phyloP scores from a whole-genome alignment of 2,329 filamentous ascomycete genomes.

The Purpureocillium lavendulum region DNA sequence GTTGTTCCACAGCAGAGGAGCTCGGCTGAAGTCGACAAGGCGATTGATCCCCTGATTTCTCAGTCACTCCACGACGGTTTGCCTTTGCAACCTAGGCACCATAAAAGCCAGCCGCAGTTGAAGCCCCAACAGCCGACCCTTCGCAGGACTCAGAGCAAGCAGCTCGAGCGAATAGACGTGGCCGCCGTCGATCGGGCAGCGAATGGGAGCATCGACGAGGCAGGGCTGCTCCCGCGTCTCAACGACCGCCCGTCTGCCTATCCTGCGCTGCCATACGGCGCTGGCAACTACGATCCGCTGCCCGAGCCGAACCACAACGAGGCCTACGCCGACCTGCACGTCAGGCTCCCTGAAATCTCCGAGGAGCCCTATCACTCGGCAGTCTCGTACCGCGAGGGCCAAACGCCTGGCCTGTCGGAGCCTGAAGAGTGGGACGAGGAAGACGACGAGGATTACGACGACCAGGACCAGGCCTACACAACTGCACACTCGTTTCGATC shows the following conservation, averaged over 20 bases:
- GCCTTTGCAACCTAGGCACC: constrained; percentile 33
- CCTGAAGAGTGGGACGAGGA: constrained; percentile 71
- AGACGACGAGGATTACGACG: constrained; percentile 60
- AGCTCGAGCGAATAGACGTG: constrained; percentile 19
- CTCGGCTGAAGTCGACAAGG: constrained; percentile 4
- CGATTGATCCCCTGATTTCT: constrained; percentile 1
- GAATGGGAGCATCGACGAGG: constrained; percentile 1
- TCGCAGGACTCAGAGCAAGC: constrained; percentile 36
- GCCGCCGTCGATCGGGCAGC: constrained; percentile 2
- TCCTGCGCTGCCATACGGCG: constrained; percentile 17
- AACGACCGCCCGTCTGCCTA: constrained; percentile 14
- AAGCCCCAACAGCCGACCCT: constrained; percentile 32
- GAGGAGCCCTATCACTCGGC: constrained; percentile 18
- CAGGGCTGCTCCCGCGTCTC: constrained; percentile 6
- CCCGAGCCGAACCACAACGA: constrained; percentile 15
- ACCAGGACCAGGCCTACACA: constrained; percentile 58
- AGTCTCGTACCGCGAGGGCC: constrained; percentile 14
- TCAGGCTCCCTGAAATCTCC: constrained; percentile 20
- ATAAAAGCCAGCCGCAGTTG: constrained; percentile 46
- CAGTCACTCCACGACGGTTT: constrained; percentile 11
- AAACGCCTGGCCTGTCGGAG: constrained; percentile 23
- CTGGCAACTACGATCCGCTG: constrained; percentile 15
- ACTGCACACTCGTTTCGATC: constrained; percentile 71
- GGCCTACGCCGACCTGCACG: constrained; percentile 12
- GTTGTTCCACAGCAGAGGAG: constrained; percentile 10